Percentiles rank a stretch among this genome's conserved stretches.
Conservation (phyloP, 805 yeast species). For the Nakazawaea ernobii region DNA sequence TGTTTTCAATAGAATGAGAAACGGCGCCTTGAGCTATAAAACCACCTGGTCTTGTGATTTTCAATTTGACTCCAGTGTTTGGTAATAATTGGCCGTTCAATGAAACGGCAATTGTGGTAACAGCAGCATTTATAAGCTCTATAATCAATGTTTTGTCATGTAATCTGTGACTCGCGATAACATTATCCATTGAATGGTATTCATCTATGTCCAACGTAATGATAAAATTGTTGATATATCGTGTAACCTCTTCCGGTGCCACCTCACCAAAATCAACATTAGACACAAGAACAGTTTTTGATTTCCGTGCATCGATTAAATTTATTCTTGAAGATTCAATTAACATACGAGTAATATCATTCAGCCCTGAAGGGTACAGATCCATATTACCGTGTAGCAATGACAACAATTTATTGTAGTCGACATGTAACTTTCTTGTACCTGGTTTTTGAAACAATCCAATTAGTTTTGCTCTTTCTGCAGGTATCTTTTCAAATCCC, state of each 20-base stretch:
- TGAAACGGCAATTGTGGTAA: conserved; percentile 51
- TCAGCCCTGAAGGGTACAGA: conserved; percentile 22
- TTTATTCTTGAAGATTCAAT: conserved; percentile 20
- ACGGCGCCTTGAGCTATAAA: conserved; percentile 23
- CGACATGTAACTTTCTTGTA: conserved; percentile 34
- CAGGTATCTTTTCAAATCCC: conserved; percentile 69
- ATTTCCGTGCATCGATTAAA: conserved; percentile 26
- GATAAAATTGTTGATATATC: conserved; percentile 39
- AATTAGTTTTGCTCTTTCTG: conserved; percentile 71
- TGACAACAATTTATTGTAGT: conserved; percentile 27
- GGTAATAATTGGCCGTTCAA: conserved; percentile 30
- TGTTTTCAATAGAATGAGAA: background rate
- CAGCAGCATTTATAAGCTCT: conserved; percentile 42
- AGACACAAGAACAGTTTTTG: conserved; percentile 27
- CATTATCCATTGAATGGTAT: conserved; percentile 24
- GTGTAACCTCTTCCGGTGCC: conserved; percentile 34
- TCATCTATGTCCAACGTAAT: conserved; percentile 37
- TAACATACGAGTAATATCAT: conserved; percentile 29
- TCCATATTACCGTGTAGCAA: conserved; percentile 14
- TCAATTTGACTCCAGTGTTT: conserved; percentile 23
- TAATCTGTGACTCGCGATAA: conserved; percentile 27
- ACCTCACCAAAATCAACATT: conserved; percentile 28
- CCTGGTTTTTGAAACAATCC: conserved; percentile 80
- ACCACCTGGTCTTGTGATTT: conserved; percentile 38
- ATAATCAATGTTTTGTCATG: conserved; percentile 34